phyloP scores from a whole-genome alignment of 129 eudicot species.

The Cynara cardunculus region DNA sequence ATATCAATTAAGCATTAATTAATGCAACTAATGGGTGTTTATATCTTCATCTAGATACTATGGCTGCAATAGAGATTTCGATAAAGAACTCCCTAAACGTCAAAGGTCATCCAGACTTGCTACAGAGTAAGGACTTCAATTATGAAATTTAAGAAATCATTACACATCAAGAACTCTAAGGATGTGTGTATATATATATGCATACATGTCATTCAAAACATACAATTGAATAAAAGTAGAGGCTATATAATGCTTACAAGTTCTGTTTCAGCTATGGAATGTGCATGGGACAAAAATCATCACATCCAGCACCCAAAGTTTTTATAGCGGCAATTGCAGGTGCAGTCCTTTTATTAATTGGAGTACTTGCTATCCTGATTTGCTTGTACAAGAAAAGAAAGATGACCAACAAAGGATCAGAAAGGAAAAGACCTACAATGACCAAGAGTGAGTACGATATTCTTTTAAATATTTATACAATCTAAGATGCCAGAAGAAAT shows the following conservation, averaged over 20 bases:
- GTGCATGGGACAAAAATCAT: slow-evolving; percentile 36
- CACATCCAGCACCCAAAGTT: slow-evolving; percentile 30
- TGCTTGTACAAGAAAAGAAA: slow-evolving; percentile 46
- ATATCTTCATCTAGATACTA: slow-evolving; percentile 43
- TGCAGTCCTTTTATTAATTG: slow-evolving; percentile 36
- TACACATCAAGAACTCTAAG: background rate
- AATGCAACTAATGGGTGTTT: slow-evolving; percentile 5
- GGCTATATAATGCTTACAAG: slow-evolving; percentile 1
- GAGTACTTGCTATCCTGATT: slow-evolving; percentile 31
- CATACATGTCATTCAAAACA: background rate
- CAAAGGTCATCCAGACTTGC: slow-evolving; percentile 41
- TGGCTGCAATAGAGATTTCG: slow-evolving; percentile 60
- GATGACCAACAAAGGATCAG: slow-evolving; percentile 26
- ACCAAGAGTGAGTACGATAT: slow-evolving; percentile 57
- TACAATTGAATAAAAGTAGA: background rate
- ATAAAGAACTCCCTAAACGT: slow-evolving; percentile 41
- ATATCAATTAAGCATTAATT: background rate
- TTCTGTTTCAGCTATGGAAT: slow-evolving; percentile 52
- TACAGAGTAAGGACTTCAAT: slow-evolving; percentile 59
- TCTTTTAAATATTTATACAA: background rate
- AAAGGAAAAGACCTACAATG: slow-evolving; percentile 39
- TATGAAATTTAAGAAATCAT: slow-evolving; percentile 2
- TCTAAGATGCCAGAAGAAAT: background rate
- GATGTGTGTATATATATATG: background rate
- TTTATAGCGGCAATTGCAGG: slow-evolving; percentile 48